Conservation (phyloP, 345 rosid genomes). For the Noccaea caerulescens region DNA sequence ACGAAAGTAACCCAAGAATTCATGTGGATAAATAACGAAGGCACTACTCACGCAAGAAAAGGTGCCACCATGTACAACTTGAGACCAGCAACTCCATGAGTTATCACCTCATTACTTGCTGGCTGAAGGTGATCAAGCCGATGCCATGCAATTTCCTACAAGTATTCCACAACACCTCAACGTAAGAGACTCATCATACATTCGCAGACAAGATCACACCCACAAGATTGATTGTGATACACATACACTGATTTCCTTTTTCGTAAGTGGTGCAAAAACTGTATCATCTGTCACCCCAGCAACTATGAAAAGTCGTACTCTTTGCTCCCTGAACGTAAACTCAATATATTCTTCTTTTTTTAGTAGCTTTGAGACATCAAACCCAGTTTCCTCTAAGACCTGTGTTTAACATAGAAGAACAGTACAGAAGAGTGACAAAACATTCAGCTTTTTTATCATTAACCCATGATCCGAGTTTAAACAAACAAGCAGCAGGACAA, state of each 20-base stretch:
- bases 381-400: constrained; percentile 97
- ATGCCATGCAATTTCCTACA: constrained; percentile 97
- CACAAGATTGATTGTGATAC: not conserved
- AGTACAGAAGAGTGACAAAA: not conserved
- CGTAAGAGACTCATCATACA: constrained; percentile 27
- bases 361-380: constrained; percentile 81
- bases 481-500: constrained; percentile 16
- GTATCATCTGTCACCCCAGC: constrained; percentile 92
- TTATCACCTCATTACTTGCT: constrained; percentile 74
- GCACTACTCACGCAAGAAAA: constrained; percentile 71
- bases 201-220: constrained; percentile 21
- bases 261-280: constrained; percentile 91
- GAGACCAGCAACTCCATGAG: constrained; percentile 82
- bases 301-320: constrained; percentile 90
- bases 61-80: constrained; percentile 99
- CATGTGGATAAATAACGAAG: constrained; percentile 7
- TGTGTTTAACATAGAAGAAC: constrained; percentile 42
- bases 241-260: constrained; percentile 99
- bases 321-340: constrained; percentile 86
- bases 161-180: constrained; percentile 26
- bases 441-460: not conserved
- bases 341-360: constrained; percentile 86
- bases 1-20: not conserved
- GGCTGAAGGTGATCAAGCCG: constrained; percentile 86
- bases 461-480: constrained; percentile 15